A percentile compares a stretch with the other conserved stretches of the same genome.
Conservation (phyloP, 352 stramenopile species). For the Phytophthora agathidicida region DNA sequence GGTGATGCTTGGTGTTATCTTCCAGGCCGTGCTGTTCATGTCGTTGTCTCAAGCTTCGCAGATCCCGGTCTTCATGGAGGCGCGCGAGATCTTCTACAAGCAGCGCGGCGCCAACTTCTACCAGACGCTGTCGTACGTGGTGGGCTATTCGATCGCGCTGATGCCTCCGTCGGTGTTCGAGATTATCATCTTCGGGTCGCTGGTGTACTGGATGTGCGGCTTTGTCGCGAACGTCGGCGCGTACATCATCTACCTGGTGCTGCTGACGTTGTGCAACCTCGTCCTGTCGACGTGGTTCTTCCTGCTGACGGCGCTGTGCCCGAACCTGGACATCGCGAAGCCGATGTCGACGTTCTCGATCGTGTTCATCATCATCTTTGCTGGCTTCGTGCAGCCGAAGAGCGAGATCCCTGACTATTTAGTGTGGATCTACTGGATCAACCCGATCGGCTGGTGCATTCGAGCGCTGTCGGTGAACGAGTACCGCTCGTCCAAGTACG, state of each 20-base stretch:
- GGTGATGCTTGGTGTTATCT: constrained; percentile 6
- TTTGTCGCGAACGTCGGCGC: too few species aligned
- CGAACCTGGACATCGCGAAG: constrained; percentile 5
- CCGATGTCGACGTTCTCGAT: constrained; percentile 12
- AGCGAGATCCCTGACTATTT: constrained; percentile 10
- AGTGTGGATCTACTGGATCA: constrained; percentile 11
- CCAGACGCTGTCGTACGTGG: too few species aligned
- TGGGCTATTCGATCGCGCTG: too few species aligned
- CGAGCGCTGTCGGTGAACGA: constrained; percentile 49
- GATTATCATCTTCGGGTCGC: constrained; percentile 60
- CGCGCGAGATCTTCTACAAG: too few species aligned
- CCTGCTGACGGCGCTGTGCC: constrained; percentile 5
- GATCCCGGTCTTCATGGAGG: too few species aligned
- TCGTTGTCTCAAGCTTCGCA: constrained; percentile 8
- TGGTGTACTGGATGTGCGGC: constrained; percentile 90
- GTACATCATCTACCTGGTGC: constrained; percentile 10
- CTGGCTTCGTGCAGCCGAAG: constrained; percentile 8
- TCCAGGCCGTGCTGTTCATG: constrained; percentile 12
- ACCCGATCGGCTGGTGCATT: constrained; percentile 55
- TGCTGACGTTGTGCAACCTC: constrained; percentile 1
- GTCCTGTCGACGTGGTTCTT: constrained; percentile 8
- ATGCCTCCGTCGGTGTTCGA: constrained; percentile 10
- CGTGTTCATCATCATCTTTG: constrained; percentile 8
- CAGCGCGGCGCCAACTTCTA: too few species aligned
- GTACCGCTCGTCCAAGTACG: constrained; percentile 37